Base-by-base conservation (phyloP, 768 basidiomycete species). In the Flagelloscypha sp. region DNA sequence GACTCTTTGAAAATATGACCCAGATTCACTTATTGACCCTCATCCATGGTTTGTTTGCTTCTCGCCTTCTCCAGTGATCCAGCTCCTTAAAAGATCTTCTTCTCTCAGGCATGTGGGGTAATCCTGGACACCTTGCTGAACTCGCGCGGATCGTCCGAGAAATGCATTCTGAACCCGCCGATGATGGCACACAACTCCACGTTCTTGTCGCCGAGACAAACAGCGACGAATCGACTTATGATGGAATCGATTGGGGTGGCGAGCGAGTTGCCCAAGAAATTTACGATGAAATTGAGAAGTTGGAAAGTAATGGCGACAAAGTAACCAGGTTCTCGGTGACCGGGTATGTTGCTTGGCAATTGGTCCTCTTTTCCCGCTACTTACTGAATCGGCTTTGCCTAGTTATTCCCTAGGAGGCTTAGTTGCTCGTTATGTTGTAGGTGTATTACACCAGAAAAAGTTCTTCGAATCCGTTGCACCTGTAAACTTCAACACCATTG, bases 231-330 rank as follows among this genome's bases (percentile, higher is more conserved):
- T 69, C 68, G 7, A 86, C 84, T 1, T 88, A 87, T 46, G 86
- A 89, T 44, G 85, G 86, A 1, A 73, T 89, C 16, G 86, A 89
- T 50, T 84, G 84, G 74, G 79, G 84, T 39, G 82, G 76, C 24
- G 84, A 88, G 57, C 66, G 88, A 21, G 75, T 89, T 23, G 75
- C 84, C 3, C 62, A 77, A 41, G 88, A 92, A 74, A 65, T 89
- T 12, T 38, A 66, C 27, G 66, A 70, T 5, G 68, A 76, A 47
- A 61, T 84, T 6, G 54, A 66, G 32, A 61, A 66, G 28, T 58
- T 87, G 11, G 62, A 72, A 43, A 42, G 54, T 12, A 62, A 72
- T 10, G 78, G 74, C 5, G 67, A 64, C 43, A 67, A 54, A 11
- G 83, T 92, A 5, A 70, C 69, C 39, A 70, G 71, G 21, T 79